Conservation (phyloP, 352 stramenopile species). For the Aphanomyces euteiches region DNA sequence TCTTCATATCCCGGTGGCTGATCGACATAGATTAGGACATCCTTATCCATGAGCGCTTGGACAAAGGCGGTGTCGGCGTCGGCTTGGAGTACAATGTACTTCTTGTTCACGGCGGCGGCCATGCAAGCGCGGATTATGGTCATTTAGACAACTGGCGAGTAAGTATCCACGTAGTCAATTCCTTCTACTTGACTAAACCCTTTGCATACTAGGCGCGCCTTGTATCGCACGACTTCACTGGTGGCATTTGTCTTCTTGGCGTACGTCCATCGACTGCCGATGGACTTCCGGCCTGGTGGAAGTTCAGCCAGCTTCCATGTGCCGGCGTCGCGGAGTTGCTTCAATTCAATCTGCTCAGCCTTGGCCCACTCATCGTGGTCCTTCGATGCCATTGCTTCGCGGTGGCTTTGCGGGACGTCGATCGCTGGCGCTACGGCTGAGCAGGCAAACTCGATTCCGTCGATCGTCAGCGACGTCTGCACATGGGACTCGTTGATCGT, state of each 20-base stretch:
- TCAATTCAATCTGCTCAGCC: constrained; percentile 24
- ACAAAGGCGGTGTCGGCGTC: constrained; percentile 16
- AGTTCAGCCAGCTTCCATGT: constrained; percentile 19
- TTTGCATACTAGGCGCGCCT: constrained; percentile 35
- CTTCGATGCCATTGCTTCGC: constrained; percentile 26
- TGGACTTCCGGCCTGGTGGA: constrained; percentile 26
- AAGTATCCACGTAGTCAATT: constrained; percentile 36
- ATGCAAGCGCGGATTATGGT: constrained; percentile 26
- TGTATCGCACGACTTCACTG: constrained; percentile 33
- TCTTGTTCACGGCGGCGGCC: neutral
- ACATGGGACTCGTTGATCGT: neutral
- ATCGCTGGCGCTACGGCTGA: constrained; percentile 23
- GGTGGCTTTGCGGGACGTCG: constrained; percentile 22
- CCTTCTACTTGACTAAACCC: constrained; percentile 35
- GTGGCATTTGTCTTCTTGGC: constrained; percentile 29
- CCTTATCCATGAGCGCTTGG: neutral
- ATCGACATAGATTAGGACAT: constrained; percentile 15
- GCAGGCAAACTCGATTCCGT: constrained; percentile 20
- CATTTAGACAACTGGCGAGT: constrained; percentile 25
- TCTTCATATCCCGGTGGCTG: constrained; percentile 1
- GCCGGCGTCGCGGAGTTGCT: constrained; percentile 11
- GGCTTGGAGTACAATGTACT: constrained; percentile 3
- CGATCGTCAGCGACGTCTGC: constrained; percentile 15
- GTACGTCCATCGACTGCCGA: constrained; percentile 33
- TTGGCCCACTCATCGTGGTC: constrained; percentile 17